Base-by-base conservation (phyloP, 805 yeast species). In the Suhomyces prunicola region DNA sequence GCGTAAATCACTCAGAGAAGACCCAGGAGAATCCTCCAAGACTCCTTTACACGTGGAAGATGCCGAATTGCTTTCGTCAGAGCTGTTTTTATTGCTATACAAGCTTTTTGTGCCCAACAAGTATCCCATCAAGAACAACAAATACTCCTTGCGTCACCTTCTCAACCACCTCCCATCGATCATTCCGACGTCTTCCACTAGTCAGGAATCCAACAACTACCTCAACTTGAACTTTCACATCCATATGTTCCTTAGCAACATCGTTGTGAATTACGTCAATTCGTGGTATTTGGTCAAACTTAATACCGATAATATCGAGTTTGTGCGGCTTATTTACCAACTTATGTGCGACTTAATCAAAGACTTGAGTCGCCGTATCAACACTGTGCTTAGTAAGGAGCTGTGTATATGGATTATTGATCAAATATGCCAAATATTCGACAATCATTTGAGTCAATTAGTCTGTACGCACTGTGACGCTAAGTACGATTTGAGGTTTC, bases 191-290 rank as follows among this genome's bases (percentile, higher is more conserved):
- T 48, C 46, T 19, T 48, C 58, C 4, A 50, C 58, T 9, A 54
- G 50, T 19, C 48, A 55, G 13, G 58, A 58, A 26, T 44, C 46
- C 19, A 39, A 53, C 22, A 47, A 33, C 44, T 47, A 47, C 17
- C 23, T 47, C 26, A 58, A 60, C 15, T 57, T 73, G 42, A 73
- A 73, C 48, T 63, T 73, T 47, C 69, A 71, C 50, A 52, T 74
- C 13, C 78, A 75, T 55, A 57, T 74, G 51, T 70, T 75, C 50
- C 54, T 74, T n/a, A 65, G 72, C 35, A 58, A 67, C 2, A 66
- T 74, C 9, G 44, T 57, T 45, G 53, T 51, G 33, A 57, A 53
- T 19, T 59, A 47, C 46, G 53, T 59, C 41, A 50, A 41, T 33
- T 52, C 60, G 44, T 59, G 62, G 62, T 59, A 59, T 51, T 39